Percentiles rank a stretch among this genome's conserved stretches.
Evolutionary conservation across 129 eudicot species (phyloP).

Genomic region (Saposhnikovia divaricata): DNA sequence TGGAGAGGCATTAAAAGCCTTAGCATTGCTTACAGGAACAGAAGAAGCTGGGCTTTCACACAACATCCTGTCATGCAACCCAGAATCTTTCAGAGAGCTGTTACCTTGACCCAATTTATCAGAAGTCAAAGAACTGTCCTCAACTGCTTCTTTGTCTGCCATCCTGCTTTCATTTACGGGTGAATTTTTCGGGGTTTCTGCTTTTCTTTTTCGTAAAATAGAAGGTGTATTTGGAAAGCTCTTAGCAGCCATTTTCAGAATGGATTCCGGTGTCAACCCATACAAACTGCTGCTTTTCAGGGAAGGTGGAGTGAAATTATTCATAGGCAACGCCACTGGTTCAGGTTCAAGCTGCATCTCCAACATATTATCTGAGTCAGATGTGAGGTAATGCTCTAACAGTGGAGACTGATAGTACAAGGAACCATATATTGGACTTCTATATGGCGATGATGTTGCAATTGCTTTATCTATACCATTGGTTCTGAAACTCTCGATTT

Average conservation of each 20-base stretch:
- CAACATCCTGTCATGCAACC: conserved; percentile 22
- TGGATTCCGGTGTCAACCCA: conserved; percentile 63
- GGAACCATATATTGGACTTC: conserved; percentile 41
- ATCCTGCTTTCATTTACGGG: conserved; percentile 27
- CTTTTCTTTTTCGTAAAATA: conserved; percentile 71
- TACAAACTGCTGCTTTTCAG: conserved; percentile 30
- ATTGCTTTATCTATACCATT: conserved; percentile 20
- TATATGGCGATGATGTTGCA: conserved; percentile 30
- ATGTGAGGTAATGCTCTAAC: conserved; percentile 24
- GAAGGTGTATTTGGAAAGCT: conserved; percentile 88
- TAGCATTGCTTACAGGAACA: conserved; percentile 10
- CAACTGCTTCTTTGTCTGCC: conserved; percentile 19
- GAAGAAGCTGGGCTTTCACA: conserved; percentile 20
- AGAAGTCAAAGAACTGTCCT: conserved; percentile 9
- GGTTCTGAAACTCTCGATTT: conserved; percentile 30
- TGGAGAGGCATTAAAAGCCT: conserved; percentile 65
- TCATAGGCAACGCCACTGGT: conserved; percentile 26
- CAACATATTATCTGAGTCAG: conserved; percentile 31
- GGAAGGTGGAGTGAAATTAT: conserved; percentile 65
- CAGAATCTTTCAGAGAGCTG: conserved; percentile 24
- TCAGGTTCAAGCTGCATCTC: conserved; percentile 32
- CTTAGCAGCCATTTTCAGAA: conserved; percentile 77
- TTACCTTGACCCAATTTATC: conserved; percentile 16
- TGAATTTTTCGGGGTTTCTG: conserved; percentile 17
- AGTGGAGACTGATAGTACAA: conserved; percentile 72